A percentile compares a stretch with the other conserved stretches of the same genome.
These are phyloP conservation scores for Lactuca sativa DNA, from an alignment of 129 eudicot genomes.

Conservation along the genomic window DNA sequence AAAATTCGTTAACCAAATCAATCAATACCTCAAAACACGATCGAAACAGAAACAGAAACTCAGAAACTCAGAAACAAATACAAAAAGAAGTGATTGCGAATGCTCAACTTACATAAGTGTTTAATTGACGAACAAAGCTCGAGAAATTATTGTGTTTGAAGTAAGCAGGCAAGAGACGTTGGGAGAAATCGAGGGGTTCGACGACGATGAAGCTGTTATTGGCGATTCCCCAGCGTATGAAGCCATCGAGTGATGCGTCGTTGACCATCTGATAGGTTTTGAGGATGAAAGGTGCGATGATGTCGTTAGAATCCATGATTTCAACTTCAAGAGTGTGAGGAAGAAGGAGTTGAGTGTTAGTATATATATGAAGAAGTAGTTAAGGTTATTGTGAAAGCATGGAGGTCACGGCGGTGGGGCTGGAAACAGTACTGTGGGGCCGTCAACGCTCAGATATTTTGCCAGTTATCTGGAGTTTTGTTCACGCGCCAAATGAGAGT, in stretches of 20 bases:
- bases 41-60: background rate
- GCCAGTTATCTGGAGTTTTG: background rate
- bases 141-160: constrained; percentile 82
- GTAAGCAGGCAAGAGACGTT: constrained; percentile 52
- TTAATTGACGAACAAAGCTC: constrained; percentile 76
- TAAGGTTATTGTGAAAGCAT: constrained; percentile 15
- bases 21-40: background rate
- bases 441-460: constrained; percentile 22
- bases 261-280: constrained; percentile 88
- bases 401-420: constrained; percentile 30
- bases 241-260: constrained; percentile 51
- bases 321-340: background rate
- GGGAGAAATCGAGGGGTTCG: constrained; percentile 67
- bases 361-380: background rate
- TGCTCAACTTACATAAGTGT: constrained; percentile 59
- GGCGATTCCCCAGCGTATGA: constrained; percentile 64
- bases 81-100: background rate
- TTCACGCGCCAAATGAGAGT: constrained; percentile 27
- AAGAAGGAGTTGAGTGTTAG: background rate
- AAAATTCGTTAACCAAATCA: background rate
- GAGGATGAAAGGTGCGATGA: constrained; percentile 75
- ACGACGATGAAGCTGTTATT: constrained; percentile 66
- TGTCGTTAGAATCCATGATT: constrained; percentile 36
- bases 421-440: constrained; percentile 6
- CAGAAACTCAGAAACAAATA: too few relatives aligned